Evolutionary conservation across 2,329 filamentous ascomycete species (phyloP).

Genomic region (Ophiognomonia clavigignenti-juglandacearum): DNA sequence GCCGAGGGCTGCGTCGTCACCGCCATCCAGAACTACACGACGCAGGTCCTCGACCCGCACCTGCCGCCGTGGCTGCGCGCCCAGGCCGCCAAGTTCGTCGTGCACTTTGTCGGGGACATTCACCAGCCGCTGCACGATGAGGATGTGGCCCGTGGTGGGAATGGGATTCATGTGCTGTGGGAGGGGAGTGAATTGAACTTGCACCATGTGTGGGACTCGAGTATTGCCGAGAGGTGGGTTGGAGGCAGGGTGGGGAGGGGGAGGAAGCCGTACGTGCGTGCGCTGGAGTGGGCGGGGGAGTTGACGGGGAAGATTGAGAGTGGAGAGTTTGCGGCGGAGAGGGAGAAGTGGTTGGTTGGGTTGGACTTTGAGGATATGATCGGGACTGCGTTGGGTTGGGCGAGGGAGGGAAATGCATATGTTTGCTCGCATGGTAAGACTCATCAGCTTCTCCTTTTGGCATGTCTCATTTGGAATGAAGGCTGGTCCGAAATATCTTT

Average conservation of each 20-base stretch:
- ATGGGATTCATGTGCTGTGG: conserved; percentile 62
- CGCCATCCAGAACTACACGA: conserved; percentile 57
- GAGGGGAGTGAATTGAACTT: conserved; percentile 55
- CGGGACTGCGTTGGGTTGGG: conserved; percentile 58
- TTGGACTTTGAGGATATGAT: conserved; percentile 49
- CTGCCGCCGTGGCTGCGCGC: conserved; percentile 42
- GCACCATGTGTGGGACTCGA: conserved; percentile 69
- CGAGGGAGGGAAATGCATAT: conserved; percentile 55
- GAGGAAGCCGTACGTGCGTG: conserved; percentile 44
- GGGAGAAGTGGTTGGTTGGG: conserved; percentile 51
- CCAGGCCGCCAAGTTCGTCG: conserved; percentile 61
- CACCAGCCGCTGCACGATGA: conserved; percentile 66
- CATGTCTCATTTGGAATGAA: no score
- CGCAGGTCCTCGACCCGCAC: conserved; percentile 41
- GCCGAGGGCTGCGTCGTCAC: conserved; percentile 56
- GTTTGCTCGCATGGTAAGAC: conserved; percentile 57
- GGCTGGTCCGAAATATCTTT: no score
- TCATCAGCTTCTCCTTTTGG: conserved; percentile 6
- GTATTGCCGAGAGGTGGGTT: conserved; percentile 61
- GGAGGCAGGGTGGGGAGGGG: conserved; percentile 51
- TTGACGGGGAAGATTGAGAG: conserved; percentile 49
- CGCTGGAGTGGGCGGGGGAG: conserved; percentile 50
- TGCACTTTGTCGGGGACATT: conserved; percentile 67
- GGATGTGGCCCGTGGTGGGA: conserved; percentile 60
- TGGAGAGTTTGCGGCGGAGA: conserved; percentile 49